phyloP scores from a whole-genome alignment of 2,329 filamentous ascomycete genomes.

The Colletotrichum liaoningense region DNA sequence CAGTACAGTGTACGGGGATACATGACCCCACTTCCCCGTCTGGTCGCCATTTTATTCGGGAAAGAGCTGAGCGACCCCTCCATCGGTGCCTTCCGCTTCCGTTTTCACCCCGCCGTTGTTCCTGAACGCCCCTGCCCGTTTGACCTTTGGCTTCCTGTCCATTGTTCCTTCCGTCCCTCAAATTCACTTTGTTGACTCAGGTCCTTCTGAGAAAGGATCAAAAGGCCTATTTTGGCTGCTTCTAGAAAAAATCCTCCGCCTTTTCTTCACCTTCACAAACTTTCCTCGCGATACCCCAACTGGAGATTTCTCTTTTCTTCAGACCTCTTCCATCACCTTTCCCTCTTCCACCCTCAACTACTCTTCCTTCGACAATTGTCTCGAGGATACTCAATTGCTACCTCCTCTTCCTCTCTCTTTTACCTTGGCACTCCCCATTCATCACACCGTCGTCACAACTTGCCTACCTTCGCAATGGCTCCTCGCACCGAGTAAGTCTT shows the following conservation, averaged over 20 bases:
- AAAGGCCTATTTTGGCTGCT: neutral
- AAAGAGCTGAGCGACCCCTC: slow-evolving; percentile 24
- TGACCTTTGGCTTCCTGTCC: neutral
- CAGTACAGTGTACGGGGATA: neutral
- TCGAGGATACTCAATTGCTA: neutral
- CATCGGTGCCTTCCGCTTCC: slow-evolving; percentile 26
- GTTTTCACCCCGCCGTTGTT: slow-evolving; percentile 20
- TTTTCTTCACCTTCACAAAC: neutral
- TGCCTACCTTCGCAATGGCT: slow-evolving; percentile 48
- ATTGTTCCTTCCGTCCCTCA: slow-evolving; percentile 12
- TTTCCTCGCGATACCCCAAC: slow-evolving; percentile 8
- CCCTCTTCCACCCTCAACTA: neutral
- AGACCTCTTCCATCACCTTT: neutral
- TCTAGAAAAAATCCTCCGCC: no score
- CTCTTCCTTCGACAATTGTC: neutral
- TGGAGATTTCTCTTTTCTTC: slow-evolving; percentile 4
- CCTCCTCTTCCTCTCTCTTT: neutral
- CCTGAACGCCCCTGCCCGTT: neutral
- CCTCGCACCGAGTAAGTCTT: slow-evolving; percentile 56
- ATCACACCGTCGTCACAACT: slow-evolving; percentile 12
- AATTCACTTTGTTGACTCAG: slow-evolving; percentile 6
- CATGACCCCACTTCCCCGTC: slow-evolving; percentile 9
- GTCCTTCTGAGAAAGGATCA: neutral
- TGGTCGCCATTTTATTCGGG: slow-evolving; percentile 11
- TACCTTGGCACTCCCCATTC: neutral